Evolutionary conservation across 306 rosid species (phyloP).

Genomic region (Boehmeria nivea): DNA sequence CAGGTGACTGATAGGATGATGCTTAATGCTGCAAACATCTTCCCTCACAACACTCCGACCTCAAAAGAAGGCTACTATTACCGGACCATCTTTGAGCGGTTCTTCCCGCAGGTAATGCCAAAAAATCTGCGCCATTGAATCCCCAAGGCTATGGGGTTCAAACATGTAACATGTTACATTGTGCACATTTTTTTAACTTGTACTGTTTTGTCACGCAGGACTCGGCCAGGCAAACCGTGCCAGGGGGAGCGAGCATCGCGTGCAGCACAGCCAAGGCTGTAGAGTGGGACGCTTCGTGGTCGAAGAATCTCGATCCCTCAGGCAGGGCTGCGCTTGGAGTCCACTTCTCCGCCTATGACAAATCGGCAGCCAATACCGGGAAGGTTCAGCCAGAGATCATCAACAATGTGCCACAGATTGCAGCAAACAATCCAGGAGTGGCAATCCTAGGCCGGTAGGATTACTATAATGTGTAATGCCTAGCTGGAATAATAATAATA

Average conservation of each 20-base stretch:
- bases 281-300: constrained; percentile 92
- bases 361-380: constrained; percentile 18
- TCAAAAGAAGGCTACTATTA: constrained; percentile 92
- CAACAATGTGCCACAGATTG: constrained; percentile 38
- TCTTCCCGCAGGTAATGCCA: constrained; percentile 74
- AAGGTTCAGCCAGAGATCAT: constrained; percentile 52
- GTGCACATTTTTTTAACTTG: not conserved
- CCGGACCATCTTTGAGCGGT: constrained; percentile 90
- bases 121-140: not conserved
- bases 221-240: constrained; percentile 78
- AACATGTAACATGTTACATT: not conserved
- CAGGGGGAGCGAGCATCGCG: constrained; percentile 90
- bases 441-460: constrained; percentile 51
- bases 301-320: constrained; percentile 81
- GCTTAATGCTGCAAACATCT: constrained; percentile 68
- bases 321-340: constrained; percentile 94
- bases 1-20: constrained; percentile 89
- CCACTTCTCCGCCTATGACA: constrained; percentile 64
- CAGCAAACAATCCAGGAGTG: constrained; percentile 43
- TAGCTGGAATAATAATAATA: not conserved
- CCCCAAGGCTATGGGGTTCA: not conserved
- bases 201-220: constrained; percentile 41
- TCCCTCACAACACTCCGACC: constrained; percentile 80
- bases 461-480: not conserved
- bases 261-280: constrained; percentile 94